Evolutionary conservation across 148 eudicot genomes (phyloP).

Genomic region (Camellia lanceoleosa): DNA sequence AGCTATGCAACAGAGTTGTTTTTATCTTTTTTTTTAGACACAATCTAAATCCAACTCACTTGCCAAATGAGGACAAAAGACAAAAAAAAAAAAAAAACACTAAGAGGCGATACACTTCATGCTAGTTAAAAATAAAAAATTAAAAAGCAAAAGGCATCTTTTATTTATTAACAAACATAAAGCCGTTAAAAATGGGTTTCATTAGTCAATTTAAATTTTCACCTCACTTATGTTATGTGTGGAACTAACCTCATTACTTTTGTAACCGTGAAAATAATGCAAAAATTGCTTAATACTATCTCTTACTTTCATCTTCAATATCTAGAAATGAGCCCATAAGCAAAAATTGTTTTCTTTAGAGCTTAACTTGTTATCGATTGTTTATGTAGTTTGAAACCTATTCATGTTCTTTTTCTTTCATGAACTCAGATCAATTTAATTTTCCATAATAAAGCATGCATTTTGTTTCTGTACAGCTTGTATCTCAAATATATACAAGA

Average conservation of each 20-base stretch:
- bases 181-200: neutral
- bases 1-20: too few relatives aligned
- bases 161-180: neutral
- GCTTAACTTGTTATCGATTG: slow-evolving; percentile 12
- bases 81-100: neutral
- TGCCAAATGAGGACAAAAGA: too few relatives aligned
- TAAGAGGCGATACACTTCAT: too few relatives aligned
- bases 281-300: neutral
- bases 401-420: slow-evolving; percentile 1
- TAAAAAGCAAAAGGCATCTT: too few relatives aligned
- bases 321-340: neutral
- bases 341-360: neutral
- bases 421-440: neutral
- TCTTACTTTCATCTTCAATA: neutral
- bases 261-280: neutral
- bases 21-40: too few relatives aligned
- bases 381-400: neutral
- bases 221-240: neutral
- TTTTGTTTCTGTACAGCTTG: slow-evolving; percentile 41
- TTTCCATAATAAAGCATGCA: neutral
- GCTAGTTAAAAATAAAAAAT: too few relatives aligned
- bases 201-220: neutral
- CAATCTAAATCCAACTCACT: too few relatives aligned
- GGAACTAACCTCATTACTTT: neutral
- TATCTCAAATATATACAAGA: slow-evolving; percentile 93